Evolutionary conservation across 1,284 basidiomycete species (phyloP).

Genomic region (Anthracocystis setariae): DNA sequence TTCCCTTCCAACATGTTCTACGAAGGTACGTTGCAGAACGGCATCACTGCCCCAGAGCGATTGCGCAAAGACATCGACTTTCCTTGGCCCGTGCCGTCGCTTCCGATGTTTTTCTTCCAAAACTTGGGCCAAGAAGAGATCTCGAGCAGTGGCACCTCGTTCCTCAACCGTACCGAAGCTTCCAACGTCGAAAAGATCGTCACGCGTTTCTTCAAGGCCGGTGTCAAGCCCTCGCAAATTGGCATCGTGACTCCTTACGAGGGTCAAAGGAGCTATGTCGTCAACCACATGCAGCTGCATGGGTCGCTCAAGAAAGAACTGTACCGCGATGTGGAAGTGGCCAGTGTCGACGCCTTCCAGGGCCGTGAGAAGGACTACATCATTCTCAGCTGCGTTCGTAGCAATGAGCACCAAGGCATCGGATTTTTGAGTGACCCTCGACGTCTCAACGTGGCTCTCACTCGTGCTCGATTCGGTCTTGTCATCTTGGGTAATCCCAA

Average conservation of each 20-base stretch:
- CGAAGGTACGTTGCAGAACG: constrained; percentile 97
- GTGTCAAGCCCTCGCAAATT: constrained; percentile 92
- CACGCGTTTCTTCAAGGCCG: constrained; percentile 99
- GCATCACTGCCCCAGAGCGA: constrained; percentile 97
- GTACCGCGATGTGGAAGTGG: constrained; percentile 99
- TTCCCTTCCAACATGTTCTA: constrained; percentile 99
- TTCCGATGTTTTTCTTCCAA: constrained; percentile 99
- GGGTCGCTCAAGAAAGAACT: constrained; percentile 97
- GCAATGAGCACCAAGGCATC: constrained; percentile 99
- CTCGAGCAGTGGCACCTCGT: constrained; percentile 96
- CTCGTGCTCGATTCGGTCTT: constrained; percentile 95
- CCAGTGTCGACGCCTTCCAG: constrained; percentile 98
- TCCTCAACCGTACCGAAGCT: constrained; percentile 97
- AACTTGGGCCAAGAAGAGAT: constrained; percentile 99
- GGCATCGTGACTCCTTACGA: constrained; percentile 99
- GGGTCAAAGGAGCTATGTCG: constrained; percentile 97
- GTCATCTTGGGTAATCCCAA: constrained; percentile 99
- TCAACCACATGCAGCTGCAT: constrained; percentile 99
- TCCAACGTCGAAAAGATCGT: constrained; percentile 99
- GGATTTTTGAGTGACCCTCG: constrained; percentile 98
- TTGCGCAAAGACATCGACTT: constrained; percentile 97
- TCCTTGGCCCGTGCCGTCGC: constrained; percentile 97
- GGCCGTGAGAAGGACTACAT: constrained; percentile 99
- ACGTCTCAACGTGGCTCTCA: constrained; percentile 94
- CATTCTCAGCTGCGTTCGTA: constrained; percentile 97